Conservation (phyloP, 306 rosid species). For the Ochetophila trinervis region DNA sequence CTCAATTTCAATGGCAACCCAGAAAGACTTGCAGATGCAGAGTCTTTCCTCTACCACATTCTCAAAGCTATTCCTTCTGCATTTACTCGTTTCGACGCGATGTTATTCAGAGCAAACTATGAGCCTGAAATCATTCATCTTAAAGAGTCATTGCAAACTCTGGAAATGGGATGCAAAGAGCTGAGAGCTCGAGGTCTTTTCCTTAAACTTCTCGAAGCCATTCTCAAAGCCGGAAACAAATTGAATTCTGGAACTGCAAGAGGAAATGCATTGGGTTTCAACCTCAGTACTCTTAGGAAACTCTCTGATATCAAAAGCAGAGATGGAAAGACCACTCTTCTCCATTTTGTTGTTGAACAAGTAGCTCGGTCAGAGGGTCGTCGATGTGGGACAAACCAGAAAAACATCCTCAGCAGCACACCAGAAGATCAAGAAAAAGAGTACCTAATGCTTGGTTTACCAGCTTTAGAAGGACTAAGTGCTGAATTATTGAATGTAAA, state of each 20-base stretch:
- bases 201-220: slow-evolving; percentile 75
- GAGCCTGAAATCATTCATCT: slow-evolving; percentile 57
- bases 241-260: slow-evolving; percentile 91
- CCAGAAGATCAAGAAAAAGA: slow-evolving; percentile 45
- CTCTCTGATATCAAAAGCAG: slow-evolving; percentile 75
- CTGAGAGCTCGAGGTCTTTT: slow-evolving; percentile 53
- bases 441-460: slow-evolving; percentile 40
- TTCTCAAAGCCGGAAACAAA: slow-evolving; percentile 80
- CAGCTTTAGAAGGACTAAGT: slow-evolving; percentile 42
- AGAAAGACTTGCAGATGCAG: slow-evolving; percentile 63
- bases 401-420: slow-evolving; percentile 8
- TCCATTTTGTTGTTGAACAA: slow-evolving; percentile 80
- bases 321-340: slow-evolving; percentile 69
- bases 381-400: slow-evolving; percentile 26
- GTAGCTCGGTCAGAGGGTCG: slow-evolving; percentile 70
- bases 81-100: slow-evolving; percentile 55
- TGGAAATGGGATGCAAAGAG: slow-evolving; percentile 67
- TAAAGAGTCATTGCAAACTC: slow-evolving; percentile 51
- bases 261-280: slow-evolving; percentile 83
- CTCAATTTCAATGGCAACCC: slow-evolving; percentile 60
- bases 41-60: slow-evolving; percentile 65
- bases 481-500: slow-evolving; percentile 57
- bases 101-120: slow-evolving; percentile 67
- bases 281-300: slow-evolving; percentile 60
- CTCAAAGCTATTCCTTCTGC: slow-evolving; percentile 73